phyloP scores from a whole-genome alignment of 495 filamentous ascomycete genomes.

The Neurospora sp. region DNA sequence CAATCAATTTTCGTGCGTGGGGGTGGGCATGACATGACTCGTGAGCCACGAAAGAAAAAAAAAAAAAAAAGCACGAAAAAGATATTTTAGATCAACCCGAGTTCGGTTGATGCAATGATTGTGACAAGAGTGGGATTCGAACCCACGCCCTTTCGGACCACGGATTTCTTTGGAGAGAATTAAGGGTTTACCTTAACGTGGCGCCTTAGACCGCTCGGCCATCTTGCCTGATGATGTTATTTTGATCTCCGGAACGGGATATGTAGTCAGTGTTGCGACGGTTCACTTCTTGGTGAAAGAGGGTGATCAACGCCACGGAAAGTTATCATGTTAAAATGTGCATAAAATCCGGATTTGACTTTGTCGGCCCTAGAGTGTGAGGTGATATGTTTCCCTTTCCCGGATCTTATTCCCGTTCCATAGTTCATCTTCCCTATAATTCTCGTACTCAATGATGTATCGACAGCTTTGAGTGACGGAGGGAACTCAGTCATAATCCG shows the following conservation, averaged over 20 bases:
- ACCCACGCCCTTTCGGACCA: conserved; percentile 27
- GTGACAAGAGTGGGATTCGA: conserved; percentile 27
- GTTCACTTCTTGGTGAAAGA: background rate
- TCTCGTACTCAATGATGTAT: background rate
- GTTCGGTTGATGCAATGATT: too few species aligned
- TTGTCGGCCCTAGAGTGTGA: background rate
- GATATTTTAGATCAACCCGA: too few species aligned
- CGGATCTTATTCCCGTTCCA: background rate
- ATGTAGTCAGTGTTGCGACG: background rate
- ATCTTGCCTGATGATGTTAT: too few species aligned
- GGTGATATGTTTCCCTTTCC: background rate
- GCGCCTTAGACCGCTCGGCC: too few species aligned
- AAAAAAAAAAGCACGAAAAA: too few species aligned
- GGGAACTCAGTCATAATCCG: background rate
- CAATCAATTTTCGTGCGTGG: too few species aligned
- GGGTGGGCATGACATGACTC: too few species aligned
- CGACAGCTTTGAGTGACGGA: background rate
- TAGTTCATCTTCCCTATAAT: background rate
- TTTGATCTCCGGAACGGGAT: background rate
- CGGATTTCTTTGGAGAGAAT: too few species aligned
- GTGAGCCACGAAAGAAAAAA: too few species aligned
- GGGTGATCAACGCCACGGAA: background rate
- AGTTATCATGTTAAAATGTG: background rate
- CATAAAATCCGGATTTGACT: background rate
- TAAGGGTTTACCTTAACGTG: too few species aligned